Evolutionary conservation across 768 basidiomycete species (phyloP), one percentile per base, ranked within the genome.

Genomic region (Boletus eberwhitei): DNA sequence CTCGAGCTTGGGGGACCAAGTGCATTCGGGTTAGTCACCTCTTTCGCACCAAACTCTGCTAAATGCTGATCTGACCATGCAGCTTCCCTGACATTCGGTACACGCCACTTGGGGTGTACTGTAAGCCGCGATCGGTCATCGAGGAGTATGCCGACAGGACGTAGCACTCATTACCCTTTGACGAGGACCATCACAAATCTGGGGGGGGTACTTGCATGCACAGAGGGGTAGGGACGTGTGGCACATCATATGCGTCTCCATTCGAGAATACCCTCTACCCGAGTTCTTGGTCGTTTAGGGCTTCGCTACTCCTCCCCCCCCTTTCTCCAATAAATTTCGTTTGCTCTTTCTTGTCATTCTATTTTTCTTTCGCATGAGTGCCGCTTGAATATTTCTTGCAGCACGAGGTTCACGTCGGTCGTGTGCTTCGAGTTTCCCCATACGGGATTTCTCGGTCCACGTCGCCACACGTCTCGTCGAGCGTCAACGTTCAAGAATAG

Each of bases 1-100:
- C 66, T 85, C 31, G 74, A 71, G 35, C 66, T 76, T 6, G 84
- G 83, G 1, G 83, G 79, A 1, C 81, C 83, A 0, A 51, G 64
- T 16, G 81, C 80, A 2, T 85, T 85, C 48, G 81, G 79, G 78
- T 82, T 48, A 9, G 69, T 70, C 45, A 21, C 24, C 34, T 13
- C 45, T 44, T 44, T 13, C 29, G 14, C 34, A 16, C 8, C 26
- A 8, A 19, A 47, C 34, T 42, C 29, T 4, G 47, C 26, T 24
- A 19, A 24, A 53, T 38, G 48, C 52, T 64, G 54, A 65, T 55
- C 7, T 22, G 16, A n/a, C 14, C 41, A 12, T 19, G 14, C 41
- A 68, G 72, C 19, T 70, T 71, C 38, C 50, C 62, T 41, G 64
- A 75, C 8, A 66, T 75, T 16, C 31, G 50, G 17, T 79, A 76